Evolutionary conservation across 2,329 filamentous ascomycete genomes (phyloP).

Genomic region (Parastagonospora avenae): DNA sequence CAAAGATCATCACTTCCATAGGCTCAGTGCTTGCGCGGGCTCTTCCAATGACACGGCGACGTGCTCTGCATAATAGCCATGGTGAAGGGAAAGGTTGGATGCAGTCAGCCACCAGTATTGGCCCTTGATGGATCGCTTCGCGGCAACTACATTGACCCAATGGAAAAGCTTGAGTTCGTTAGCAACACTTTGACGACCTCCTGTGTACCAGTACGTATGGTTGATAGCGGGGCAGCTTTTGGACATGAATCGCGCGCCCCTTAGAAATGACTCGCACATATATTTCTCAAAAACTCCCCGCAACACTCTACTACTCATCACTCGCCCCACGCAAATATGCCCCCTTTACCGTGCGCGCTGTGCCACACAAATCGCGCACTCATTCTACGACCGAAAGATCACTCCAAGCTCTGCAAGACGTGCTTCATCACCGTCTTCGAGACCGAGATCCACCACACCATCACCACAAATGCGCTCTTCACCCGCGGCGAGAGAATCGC

Average conservation of each 20-base stretch:
- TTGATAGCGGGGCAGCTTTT: too few relatives aligned
- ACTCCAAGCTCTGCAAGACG: slow-evolving; percentile 86
- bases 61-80: too few relatives aligned
- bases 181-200: too few relatives aligned
- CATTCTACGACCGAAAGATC: slow-evolving; percentile 92
- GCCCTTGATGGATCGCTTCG: too few relatives aligned
- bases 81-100: too few relatives aligned
- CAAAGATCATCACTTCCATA: too few relatives aligned
- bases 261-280: slow-evolving; percentile 2
- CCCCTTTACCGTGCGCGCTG: slow-evolving; percentile 74
- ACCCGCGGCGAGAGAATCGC: slow-evolving; percentile 82
- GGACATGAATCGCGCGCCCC: background rate
- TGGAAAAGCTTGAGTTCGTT: too few relatives aligned
- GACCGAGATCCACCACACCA: slow-evolving; percentile 91
- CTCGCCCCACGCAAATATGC: slow-evolving; percentile 60
- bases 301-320: slow-evolving; percentile 4
- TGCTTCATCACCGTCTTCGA: slow-evolving; percentile 92
- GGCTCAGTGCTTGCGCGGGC: too few relatives aligned
- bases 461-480: slow-evolving; percentile 81
- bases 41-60: too few relatives aligned
- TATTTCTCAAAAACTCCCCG: slow-evolving; percentile 1
- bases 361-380: slow-evolving; percentile 80
- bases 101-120: too few relatives aligned
- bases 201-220: too few relatives aligned
- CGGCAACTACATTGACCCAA: too few relatives aligned